Conservation (phyloP, 2,329 filamentous ascomycete genomes). For the Dactylonectria estremocensis region DNA sequence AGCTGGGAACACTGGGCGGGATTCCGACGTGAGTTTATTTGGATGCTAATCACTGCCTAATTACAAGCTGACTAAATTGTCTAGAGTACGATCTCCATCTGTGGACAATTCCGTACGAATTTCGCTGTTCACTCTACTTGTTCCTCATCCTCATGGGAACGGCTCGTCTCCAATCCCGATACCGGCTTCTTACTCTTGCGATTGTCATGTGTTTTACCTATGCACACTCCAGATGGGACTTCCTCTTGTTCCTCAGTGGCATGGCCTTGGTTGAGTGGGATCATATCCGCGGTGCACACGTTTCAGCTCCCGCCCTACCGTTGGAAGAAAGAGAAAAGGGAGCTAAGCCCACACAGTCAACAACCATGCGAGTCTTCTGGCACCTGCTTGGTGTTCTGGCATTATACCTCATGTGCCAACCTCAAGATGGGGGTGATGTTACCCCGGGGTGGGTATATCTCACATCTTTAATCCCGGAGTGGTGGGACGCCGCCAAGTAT, state of each 20-base stretch:
- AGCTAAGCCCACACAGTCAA: conserved; percentile 17
- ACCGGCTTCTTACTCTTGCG: conserved; percentile 61
- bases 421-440: conserved; percentile 58
- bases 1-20: background rate
- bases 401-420: conserved; percentile 66
- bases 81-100: conserved; percentile 72
- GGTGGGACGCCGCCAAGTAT: conserved; percentile 65
- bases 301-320: conserved; percentile 39
- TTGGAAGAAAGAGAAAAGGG: conserved; percentile 26
- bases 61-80: conserved; percentile 21
- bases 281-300: conserved; percentile 63
- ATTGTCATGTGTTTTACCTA: conserved; percentile 62
- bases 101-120: conserved; percentile 76
- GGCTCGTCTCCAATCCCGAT: conserved; percentile 59
- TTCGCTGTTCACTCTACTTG: conserved; percentile 70
- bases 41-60: background rate
- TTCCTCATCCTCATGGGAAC: conserved; percentile 69
- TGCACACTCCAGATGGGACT: conserved; percentile 66
- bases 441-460: conserved; percentile 69
- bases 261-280: conserved; percentile 70
- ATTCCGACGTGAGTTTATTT: background rate
- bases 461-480: conserved; percentile 62
- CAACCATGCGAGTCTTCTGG: conserved; percentile 53
- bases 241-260: conserved; percentile 69
- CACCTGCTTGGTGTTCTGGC: conserved; percentile 61